Evolutionary conservation across 2,329 filamentous ascomycete genomes (phyloP), one percentile per base, ranked within the genome.

Genomic region (Leptographium procerum): DNA sequence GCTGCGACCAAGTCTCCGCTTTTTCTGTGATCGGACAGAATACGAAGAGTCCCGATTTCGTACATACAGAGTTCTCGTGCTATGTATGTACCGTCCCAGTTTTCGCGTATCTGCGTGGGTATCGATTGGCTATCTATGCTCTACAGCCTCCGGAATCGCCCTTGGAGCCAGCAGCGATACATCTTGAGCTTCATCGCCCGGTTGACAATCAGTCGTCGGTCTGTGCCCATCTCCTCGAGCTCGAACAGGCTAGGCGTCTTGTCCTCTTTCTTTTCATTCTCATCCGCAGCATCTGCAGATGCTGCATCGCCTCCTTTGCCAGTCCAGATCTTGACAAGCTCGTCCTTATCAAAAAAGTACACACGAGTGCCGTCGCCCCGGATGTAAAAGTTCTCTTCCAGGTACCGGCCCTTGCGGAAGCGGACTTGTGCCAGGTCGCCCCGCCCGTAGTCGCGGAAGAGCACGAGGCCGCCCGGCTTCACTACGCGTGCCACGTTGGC

Each of bases 351-450:
- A 68, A 99, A 99, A 72, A 99, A 99, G 72, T 97, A 99, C 0
- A 99, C 94, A 8, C 94, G 82, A 4, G 94, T 99, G 1, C 94
- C 94, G 70, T 99, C 94, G 1, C 94, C 94, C 36, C 94, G 80
- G 51, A 96, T 88, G 70, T 99, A 99, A 67, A 99, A 99, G 69
- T 97, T 99, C 72, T 97, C 94, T 58, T 91, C 89, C 68, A 99
- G 80, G 68, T 92, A 97, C 47, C 94, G 81, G 14, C 90, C 90
- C 74, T 96, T 96, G 75, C 94, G 95, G 76, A 99, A 97, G 60
- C 94, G 83, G 61, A 99, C 94, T 76, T 99, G 94, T 22, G 94
- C 92, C 61, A 99, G 78, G 72, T 99, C 94, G 36, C 94, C 94
- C 69, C 91, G 83, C 59, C 94, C 94, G 74, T 99, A 99, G 73